Evolutionary conservation across 2,329 filamentous ascomycete species (phyloP).

Genomic region (Daldinia sp.): DNA sequence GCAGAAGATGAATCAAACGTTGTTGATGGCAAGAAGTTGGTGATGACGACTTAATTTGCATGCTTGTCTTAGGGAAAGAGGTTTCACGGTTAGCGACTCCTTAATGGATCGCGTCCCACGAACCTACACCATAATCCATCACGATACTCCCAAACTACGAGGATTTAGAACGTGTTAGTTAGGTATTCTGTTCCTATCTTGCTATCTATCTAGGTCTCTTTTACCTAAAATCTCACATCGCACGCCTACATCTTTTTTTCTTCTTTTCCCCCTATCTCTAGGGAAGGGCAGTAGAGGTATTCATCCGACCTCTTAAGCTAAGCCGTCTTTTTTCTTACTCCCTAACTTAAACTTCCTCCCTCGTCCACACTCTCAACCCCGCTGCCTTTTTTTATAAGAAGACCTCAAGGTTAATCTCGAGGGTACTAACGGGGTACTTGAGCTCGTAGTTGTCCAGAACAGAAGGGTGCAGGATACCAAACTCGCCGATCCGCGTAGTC

Average conservation of each 20-base stretch:
- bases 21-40: not conserved
- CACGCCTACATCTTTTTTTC: not conserved
- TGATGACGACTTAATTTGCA: not conserved
- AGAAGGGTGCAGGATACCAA: constrained; percentile 92
- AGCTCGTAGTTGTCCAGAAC: constrained; percentile 79
- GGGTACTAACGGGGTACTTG: constrained; percentile 85
- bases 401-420: constrained; percentile 94
- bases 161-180: not conserved
- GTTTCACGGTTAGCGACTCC: not conserved
- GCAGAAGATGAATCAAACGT: not conserved
- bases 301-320: constrained; percentile 18
- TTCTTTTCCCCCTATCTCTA: not conserved
- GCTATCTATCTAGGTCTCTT: not conserved
- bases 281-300: not conserved
- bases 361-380: not conserved
- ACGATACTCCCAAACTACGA: not conserved
- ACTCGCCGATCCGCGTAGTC: constrained; percentile 82
- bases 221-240: not conserved
- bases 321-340: not conserved
- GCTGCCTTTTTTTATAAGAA: constrained; percentile 72
- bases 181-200: constrained; percentile 11
- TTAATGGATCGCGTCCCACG: not conserved
- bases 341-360: not conserved
- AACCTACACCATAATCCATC: not conserved
- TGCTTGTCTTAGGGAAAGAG: not conserved